These are phyloP conservation scores for Picea sitchensis DNA, from an alignment of 75 land plant genomes.

Conservation along the genomic window DNA sequence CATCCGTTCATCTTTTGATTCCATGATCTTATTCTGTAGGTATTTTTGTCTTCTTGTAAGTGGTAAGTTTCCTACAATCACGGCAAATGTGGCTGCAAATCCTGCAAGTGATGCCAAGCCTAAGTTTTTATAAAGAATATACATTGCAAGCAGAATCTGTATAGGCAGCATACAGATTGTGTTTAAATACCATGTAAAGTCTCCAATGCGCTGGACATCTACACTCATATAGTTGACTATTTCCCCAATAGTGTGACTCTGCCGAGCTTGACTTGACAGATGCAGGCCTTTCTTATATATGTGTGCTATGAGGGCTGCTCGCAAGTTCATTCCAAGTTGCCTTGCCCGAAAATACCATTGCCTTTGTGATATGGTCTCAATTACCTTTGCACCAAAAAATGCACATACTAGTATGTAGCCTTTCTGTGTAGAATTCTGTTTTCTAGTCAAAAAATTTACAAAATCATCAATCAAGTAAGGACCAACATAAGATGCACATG, in stretches of 20 bases:
- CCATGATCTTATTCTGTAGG: conserved; percentile 74
- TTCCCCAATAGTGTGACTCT: conserved; percentile 77
- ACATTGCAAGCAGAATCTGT: conserved; percentile 63
- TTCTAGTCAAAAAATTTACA: conserved; percentile 41
- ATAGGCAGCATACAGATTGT: conserved; percentile 72
- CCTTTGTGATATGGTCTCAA: conserved; percentile 60
- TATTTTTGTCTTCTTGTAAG: conserved; percentile 51
- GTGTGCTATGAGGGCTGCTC: conserved; percentile 64
- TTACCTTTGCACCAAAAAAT: conserved; percentile 57
- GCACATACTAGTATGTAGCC: conserved; percentile 53
- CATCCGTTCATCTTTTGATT: conserved; percentile 48
- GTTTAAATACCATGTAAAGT: conserved; percentile 65
- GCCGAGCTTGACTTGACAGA: conserved; percentile 63
- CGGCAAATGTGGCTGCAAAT: conserved; percentile 54
- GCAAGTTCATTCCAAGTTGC: conserved; percentile 65
- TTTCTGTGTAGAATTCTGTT: conserved; percentile 14
- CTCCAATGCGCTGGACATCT: conserved; percentile 74
- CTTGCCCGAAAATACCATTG: conserved; percentile 84
- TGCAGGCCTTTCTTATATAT: conserved; percentile 67
- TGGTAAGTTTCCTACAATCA: conserved; percentile 66
- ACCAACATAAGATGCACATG: conserved; percentile 68
- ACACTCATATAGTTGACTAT: conserved; percentile 92
- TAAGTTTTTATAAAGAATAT: conserved; percentile 41
- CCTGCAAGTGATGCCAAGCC: conserved; percentile 64
- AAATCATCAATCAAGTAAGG: conserved; percentile 88